A percentile compares a stretch with the other conserved stretches of the same genome.
These are phyloP conservation scores for Pleurotus salmoneostramineus DNA, from an alignment of 768 basidiomycete genomes.

Conservation along the genomic window DNA sequence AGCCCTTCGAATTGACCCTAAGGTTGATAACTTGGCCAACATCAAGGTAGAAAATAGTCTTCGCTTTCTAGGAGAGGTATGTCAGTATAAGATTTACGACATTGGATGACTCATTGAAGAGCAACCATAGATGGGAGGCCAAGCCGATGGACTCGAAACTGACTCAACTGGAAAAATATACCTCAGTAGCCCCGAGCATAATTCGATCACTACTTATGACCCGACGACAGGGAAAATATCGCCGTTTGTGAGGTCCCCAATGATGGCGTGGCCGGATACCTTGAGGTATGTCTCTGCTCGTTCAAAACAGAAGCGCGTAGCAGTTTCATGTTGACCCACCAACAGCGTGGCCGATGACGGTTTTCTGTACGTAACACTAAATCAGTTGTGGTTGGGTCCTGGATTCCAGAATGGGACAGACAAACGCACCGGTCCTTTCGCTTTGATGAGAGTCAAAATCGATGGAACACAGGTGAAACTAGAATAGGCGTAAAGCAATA, in stretches of 20 bases:
- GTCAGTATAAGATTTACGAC: too few relatives aligned
- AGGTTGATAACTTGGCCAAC: slow-evolving; percentile 7
- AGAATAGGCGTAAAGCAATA: background rate
- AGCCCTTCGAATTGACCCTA: slow-evolving; percentile 10
- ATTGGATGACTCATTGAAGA: background rate
- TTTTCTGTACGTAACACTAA: background rate
- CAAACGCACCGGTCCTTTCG: background rate
- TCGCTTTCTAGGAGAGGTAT: slow-evolving; percentile 12
- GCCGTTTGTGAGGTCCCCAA: slow-evolving; percentile 13
- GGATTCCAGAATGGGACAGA: background rate
- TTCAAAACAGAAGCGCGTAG: background rate
- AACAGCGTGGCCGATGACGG: background rate
- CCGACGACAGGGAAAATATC: slow-evolving; percentile 11
- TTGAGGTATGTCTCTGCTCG: background rate
- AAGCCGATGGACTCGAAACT: slow-evolving; percentile 12
- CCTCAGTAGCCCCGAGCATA: slow-evolving; percentile 13
- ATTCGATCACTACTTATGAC: slow-evolving; percentile 13
- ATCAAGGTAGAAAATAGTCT: slow-evolving; percentile 11
- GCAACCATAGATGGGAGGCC: background rate
- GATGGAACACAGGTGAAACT: background rate
- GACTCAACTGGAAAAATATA: slow-evolving; percentile 15
- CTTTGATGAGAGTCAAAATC: background rate
- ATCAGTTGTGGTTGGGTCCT: background rate
- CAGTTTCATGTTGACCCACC: background rate
- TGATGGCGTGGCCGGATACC: slow-evolving; percentile 10